These are phyloP conservation scores for Nitzschia palea DNA, from an alignment of 108 stramenopile genomes.

Conservation along the genomic window DNA sequence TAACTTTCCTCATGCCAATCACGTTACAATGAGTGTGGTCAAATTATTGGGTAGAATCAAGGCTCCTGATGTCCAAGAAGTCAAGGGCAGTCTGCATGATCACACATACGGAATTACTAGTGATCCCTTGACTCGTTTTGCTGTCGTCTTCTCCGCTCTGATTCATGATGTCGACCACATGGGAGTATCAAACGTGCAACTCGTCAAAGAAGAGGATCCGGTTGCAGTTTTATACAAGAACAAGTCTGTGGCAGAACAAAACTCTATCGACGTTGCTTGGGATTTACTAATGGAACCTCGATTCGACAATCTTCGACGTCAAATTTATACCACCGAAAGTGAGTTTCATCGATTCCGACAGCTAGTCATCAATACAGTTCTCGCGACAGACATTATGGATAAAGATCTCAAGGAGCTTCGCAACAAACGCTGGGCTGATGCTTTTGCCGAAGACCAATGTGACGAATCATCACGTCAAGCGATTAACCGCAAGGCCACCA, in stretches of 20 bases:
- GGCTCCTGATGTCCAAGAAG: conserved; percentile 16
- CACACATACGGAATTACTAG: conserved; percentile 40
- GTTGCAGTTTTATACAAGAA: conserved; percentile 36
- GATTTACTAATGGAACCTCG: conserved; percentile 38
- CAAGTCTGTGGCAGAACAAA: conserved; percentile 47
- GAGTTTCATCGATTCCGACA: conserved; percentile 39
- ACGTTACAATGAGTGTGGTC: conserved; percentile 26
- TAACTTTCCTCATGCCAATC: conserved; percentile 32
- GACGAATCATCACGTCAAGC: background rate
- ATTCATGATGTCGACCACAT: conserved; percentile 53
- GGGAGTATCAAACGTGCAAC: conserved; percentile 48
- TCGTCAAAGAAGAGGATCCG: conserved; percentile 38
- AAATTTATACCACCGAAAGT: conserved; percentile 33
- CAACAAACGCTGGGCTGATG: conserved; percentile 16
- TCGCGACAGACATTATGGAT: conserved; percentile 53
- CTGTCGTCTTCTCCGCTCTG: conserved; percentile 44
- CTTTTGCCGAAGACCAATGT: background rate
- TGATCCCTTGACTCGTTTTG: conserved; percentile 50
- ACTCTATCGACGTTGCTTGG: conserved; percentile 44
- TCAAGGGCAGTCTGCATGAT: background rate
- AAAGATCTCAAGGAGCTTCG: conserved; percentile 28
- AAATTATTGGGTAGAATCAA: conserved; percentile 28
- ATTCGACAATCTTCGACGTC: conserved; percentile 24
- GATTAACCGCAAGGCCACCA: conserved; percentile 1
- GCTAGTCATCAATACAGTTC: conserved; percentile 36